Evolutionary conservation across 2,329 filamentous ascomycete species (phyloP).

Genomic region (Trichoderma cornu-damae): DNA sequence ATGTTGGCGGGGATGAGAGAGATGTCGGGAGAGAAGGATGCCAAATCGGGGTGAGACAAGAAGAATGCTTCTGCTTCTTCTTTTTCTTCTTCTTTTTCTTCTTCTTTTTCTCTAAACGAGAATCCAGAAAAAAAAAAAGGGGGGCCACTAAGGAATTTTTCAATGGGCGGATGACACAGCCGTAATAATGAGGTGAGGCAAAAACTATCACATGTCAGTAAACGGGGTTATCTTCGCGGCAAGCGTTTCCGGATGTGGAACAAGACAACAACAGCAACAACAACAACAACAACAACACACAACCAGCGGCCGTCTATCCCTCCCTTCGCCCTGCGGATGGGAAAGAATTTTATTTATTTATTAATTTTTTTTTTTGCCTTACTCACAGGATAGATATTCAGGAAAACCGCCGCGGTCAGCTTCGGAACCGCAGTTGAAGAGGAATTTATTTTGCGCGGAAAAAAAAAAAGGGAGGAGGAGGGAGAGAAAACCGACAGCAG

Average conservation of each 20-base stretch:
- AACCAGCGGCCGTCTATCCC: too few relatives aligned
- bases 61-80: too few relatives aligned
- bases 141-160: conserved; percentile 9
- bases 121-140: too few relatives aligned
- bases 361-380: too few relatives aligned
- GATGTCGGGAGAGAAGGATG: conserved; percentile 14
- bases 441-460: not conserved
- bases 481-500: not conserved
- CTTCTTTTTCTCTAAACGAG: too few relatives aligned
- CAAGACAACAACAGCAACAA: too few relatives aligned
- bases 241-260: conserved; percentile 3
- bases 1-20: not conserved
- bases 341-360: too few relatives aligned
- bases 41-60: conserved; percentile 2
- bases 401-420: too few relatives aligned
- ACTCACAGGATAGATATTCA: not conserved
- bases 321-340: too few relatives aligned
- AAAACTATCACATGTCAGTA: conserved; percentile 34
- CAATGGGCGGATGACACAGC: not conserved
- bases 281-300: too few relatives aligned
- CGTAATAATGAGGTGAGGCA: not conserved
- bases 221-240: conserved; percentile 10
- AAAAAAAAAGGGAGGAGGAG: not conserved
- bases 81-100: too few relatives aligned
- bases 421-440: too few relatives aligned